A percentile compares a stretch with the other conserved stretches of the same genome.
phyloP scores from a whole-genome alignment of 2,329 filamentous ascomycete species.

The Verruconis gallopava region DNA sequence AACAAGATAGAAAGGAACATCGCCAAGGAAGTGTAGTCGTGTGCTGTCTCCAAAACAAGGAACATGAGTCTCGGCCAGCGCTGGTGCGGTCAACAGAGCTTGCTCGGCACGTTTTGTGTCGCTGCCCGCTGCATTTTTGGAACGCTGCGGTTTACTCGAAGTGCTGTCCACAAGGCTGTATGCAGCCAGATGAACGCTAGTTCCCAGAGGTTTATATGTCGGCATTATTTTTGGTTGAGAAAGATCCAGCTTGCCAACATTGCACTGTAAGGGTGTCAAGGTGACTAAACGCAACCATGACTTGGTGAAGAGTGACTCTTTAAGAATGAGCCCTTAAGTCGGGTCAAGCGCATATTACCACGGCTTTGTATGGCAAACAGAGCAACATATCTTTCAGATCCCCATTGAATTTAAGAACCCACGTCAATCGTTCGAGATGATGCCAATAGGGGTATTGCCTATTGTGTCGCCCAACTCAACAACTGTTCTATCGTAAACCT shows the following conservation, averaged over 20 bases:
- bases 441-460: constrained; percentile 35
- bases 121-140: constrained; percentile 10
- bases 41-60: constrained; percentile 5
- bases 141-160: constrained; percentile 12
- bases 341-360: too few relatives aligned
- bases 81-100: constrained; percentile 11
- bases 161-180: constrained; percentile 6
- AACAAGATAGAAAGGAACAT: constrained; percentile 22
- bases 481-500: constrained; percentile 69
- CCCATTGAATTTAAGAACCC: too few relatives aligned
- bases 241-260: too few relatives aligned
- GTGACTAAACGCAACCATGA: too few relatives aligned
- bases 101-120: constrained; percentile 14
- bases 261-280: too few relatives aligned
- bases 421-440: constrained; percentile 29
- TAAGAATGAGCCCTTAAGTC: too few relatives aligned
- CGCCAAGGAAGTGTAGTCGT: constrained; percentile 19
- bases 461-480: constrained; percentile 58
- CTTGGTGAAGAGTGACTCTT: too few relatives aligned
- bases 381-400: too few relatives aligned
- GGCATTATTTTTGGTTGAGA: constrained; percentile 15
- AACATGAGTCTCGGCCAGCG: constrained; percentile 15
- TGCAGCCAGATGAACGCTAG: constrained; percentile 16
- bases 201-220: constrained; percentile 17
- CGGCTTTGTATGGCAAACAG: too few relatives aligned